phyloP scores from a whole-genome alignment of 108 stramenopile species.

The Discostella pseudostelligera region DNA sequence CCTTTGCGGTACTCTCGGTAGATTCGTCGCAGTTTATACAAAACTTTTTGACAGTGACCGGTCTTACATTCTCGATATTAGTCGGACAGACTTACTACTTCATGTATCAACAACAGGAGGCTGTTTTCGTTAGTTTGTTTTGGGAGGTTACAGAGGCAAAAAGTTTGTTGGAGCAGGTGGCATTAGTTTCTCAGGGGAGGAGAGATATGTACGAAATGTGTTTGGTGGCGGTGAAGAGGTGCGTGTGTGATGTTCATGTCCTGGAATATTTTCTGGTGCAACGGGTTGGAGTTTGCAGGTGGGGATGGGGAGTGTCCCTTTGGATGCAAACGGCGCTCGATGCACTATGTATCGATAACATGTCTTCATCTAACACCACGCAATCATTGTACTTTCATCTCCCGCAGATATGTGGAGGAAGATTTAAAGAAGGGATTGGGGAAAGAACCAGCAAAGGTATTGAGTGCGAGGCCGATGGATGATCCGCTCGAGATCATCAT shows the following conservation, averaged over 20 bases:
- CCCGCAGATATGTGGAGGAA: constrained; percentile 55
- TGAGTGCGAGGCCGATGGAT: constrained; percentile 74
- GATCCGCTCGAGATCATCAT: constrained; percentile 88
- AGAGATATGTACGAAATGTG: constrained; percentile 66
- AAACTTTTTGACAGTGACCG: constrained; percentile 77
- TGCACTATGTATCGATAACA: too few species aligned
- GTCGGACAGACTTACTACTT: constrained; percentile 90
- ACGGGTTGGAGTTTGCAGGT: not conserved
- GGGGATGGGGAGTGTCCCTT: too few species aligned
- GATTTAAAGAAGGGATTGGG: constrained; percentile 66
- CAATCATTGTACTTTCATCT: too few species aligned
- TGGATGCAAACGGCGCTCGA: too few species aligned
- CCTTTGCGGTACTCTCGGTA: constrained; percentile 74
- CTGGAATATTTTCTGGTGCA: not conserved
- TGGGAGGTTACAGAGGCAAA: constrained; percentile 90
- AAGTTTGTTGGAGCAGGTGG: constrained; percentile 83
- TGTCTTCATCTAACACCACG: too few species aligned
- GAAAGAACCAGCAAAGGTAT: constrained; percentile 65
- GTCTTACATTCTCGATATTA: constrained; percentile 75
- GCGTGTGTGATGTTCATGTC: constrained; percentile 25
- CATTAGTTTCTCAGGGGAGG: constrained; percentile 79
- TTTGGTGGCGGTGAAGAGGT: constrained; percentile 42
- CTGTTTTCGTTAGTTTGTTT: constrained; percentile 77
- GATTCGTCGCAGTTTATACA: constrained; percentile 87
- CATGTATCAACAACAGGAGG: constrained; percentile 87